Evolutionary conservation across 2,329 filamentous ascomycete genomes (phyloP), one percentile per base, ranked within the genome.

Genomic region (Aspergillus sp.): DNA sequence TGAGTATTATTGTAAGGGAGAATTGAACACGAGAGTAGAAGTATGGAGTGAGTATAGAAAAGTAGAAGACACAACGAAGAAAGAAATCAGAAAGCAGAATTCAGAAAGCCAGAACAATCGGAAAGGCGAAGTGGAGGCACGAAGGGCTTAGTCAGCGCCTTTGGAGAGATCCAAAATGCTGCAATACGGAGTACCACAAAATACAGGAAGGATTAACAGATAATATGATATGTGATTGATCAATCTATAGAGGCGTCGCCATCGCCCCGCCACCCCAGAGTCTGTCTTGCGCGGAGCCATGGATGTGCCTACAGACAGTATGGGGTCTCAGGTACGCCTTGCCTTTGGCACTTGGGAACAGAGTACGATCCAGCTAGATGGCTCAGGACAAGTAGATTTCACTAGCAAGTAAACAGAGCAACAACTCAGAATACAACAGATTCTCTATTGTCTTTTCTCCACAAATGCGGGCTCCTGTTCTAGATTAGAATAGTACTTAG

Each of bases 81-180:
- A 30, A 30, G 25, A 30, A 30, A 12, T 30, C 9, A 30, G 25
- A 1, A 30, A 30, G 25, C 25, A 30, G 25, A 30, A 30, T 4
- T 30, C 9, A 30, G 25, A 1, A 30, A 30, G 25, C 25, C 25
- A 30, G 25, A 30, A 30, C 25, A 30, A 30, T 30, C 25, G 25
- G 25, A 30, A 27, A 39, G 44, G 30, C 39, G 30, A 46, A 33
- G 35, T 37, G 44, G 39, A 49, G 38, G 15, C 27, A 10, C n/a
- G 35, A 7, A 12, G 35, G 44, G 44, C 45, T 46, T 35, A 35
- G 35, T 49, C 46, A 41, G 23, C 9, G 25, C 9, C 25, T 12
- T 30, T 30, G 25, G 25, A 30, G 25, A 30, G 25, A 30, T 30
- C 25, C 25, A 12, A 30, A 30, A 30, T 30, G 25, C 25, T 30